Evolutionary conservation across 2,329 filamentous ascomycete genomes (phyloP).

Genomic region (Trichoderma koningii): DNA sequence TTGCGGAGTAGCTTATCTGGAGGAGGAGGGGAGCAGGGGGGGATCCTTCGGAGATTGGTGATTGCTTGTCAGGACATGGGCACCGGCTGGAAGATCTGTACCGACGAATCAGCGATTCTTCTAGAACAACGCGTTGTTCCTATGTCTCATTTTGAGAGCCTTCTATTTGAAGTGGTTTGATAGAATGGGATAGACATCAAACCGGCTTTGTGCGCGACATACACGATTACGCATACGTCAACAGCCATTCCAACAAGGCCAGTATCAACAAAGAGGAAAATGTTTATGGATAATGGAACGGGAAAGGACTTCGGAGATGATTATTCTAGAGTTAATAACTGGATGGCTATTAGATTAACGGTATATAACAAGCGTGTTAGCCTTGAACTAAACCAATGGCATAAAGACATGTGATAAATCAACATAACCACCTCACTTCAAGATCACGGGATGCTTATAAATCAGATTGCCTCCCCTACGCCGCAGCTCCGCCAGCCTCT

Average conservation of each 20-base stretch:
- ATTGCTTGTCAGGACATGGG: background rate
- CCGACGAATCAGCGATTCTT: background rate
- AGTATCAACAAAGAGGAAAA: too few relatives aligned
- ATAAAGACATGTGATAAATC: too few relatives aligned
- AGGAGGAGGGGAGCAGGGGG: background rate
- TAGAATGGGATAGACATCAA: background rate
- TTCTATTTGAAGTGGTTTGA: too few relatives aligned
- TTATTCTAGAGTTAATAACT: too few relatives aligned
- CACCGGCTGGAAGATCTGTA: background rate
- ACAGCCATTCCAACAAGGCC: too few relatives aligned
- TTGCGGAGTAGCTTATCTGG: conserved; percentile 1
- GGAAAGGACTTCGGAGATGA: too few relatives aligned
- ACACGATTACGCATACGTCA: background rate
- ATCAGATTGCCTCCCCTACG: background rate
- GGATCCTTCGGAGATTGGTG: conserved; percentile 3
- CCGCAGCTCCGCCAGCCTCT: background rate
- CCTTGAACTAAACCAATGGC: too few relatives aligned
- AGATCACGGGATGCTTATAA: too few relatives aligned
- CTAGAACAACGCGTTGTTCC: background rate
- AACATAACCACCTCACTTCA: too few relatives aligned
- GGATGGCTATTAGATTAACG: too few relatives aligned
- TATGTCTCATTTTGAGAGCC: background rate
- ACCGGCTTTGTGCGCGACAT: background rate
- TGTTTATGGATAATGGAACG: too few relatives aligned
- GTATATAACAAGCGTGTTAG: too few relatives aligned